Evolutionary conservation across 2,329 filamentous ascomycete species (phyloP), one percentile per base, ranked within the genome.

Genomic region (Geosmithia putterillii): DNA sequence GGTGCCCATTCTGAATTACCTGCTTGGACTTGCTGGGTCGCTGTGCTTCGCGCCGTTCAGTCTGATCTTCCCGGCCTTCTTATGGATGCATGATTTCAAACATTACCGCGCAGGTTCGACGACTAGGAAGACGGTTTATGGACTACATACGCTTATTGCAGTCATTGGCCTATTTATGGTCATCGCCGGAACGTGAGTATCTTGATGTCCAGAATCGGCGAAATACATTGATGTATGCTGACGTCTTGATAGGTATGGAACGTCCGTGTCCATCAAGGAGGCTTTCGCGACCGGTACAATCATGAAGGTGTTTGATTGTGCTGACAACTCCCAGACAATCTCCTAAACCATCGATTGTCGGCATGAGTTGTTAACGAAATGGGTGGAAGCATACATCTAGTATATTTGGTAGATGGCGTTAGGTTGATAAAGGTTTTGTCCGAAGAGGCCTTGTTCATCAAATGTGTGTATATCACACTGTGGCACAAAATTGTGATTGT

Each of bases 151-250:
- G 54, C 43, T 54, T 14, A 53, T 67, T 53, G 58, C 64, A 42
- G 37, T 52, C 0, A 43, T 65, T 1, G 61, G 58, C 0, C 52
- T 51, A 1, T 67, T 67, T 45, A 32, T 67, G 47, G 64, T 58
- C 2, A 47, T 66, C 18, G 62, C 60, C 12, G 64, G 64, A 3
- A 68, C 61, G 2, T 64, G 63, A 43, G 60, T 67, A 10, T 25
- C 23, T 6, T 25, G 23, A 10, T 6, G 10, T 7, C 6, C 6
- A 10, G 23, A 10, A 10, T 6, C 7, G 23, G 23, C 7, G 23
- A 25, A 10, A 25, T 25, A 25, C 10, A 10, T 10, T 25, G 10
- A 25, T 25, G 6, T 32, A 3, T 32, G n/a, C n/a, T n/a, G n/a
- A n/a, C n/a, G n/a, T n/a, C n/a, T n/a, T n/a, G n/a, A 14, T 14